Conservation (phyloP, 2,329 filamentous ascomycete species). For the Colletotrichum scovillei region DNA sequence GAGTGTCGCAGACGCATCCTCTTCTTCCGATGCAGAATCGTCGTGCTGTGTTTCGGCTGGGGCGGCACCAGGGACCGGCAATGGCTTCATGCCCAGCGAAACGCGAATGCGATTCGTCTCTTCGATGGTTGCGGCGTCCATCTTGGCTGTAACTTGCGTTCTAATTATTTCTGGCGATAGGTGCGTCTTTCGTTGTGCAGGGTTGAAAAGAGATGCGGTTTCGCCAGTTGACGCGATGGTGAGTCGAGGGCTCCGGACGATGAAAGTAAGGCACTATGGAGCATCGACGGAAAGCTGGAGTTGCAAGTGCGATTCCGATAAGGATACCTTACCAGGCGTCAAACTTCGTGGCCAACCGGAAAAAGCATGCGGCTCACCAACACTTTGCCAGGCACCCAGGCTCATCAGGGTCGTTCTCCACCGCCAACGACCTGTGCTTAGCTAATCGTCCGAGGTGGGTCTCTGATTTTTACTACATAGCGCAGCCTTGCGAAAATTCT, state of each 20-base stretch:
- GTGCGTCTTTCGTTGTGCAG: neutral
- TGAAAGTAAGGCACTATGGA: neutral
- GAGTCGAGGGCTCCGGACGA: neutral
- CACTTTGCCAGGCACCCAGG: neutral
- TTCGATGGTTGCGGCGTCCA: constrained; percentile 82
- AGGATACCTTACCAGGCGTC: constrained; percentile 1
- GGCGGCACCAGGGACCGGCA: constrained; percentile 81
- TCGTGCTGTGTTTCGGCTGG: constrained; percentile 50
- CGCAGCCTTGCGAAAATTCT: constrained; percentile 32
- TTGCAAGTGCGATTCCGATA: neutral
- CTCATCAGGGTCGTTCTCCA: neutral
- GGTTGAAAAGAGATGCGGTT: neutral
- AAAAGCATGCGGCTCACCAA: constrained; percentile 20
- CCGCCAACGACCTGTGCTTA: constrained; percentile 14
- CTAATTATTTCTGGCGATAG: neutral
- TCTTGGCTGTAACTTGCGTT: constrained; percentile 44
- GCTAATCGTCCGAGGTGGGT: constrained; percentile 26
- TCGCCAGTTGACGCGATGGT: neutral
- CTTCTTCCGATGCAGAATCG: constrained; percentile 64
- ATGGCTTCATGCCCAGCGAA: constrained; percentile 88
- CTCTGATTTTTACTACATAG: constrained; percentile 31
- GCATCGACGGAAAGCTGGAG: constrained; percentile 11
- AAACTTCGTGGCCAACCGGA: constrained; percentile 32
- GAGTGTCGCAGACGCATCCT: constrained; percentile 83
- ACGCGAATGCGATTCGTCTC: constrained; percentile 93